Conservation (phyloP, 306 rosid genomes). For the Citrullus colocynthis region DNA sequence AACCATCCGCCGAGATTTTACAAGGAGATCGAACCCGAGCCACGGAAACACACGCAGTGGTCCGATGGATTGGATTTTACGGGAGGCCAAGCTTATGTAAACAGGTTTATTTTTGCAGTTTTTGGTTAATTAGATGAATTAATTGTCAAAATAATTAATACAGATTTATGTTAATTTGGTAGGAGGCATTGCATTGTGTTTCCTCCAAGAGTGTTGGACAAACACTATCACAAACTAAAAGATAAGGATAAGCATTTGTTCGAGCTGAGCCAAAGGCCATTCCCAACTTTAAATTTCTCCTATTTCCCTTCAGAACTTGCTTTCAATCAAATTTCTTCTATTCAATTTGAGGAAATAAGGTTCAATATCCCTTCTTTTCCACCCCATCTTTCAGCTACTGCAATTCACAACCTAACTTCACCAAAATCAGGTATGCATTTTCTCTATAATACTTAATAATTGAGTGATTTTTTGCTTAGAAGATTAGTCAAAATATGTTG, state of each 20-base stretch:
- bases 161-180: too few relatives aligned
- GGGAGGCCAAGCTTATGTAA: background rate
- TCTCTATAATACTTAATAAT: background rate
- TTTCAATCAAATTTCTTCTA: background rate
- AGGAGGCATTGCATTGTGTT: constrained; percentile 5
- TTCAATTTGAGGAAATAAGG: background rate
- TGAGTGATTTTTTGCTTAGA: too few relatives aligned
- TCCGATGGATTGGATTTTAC: background rate
- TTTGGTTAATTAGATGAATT: background rate
- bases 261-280: background rate
- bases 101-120: background rate
- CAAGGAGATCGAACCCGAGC: constrained; percentile 7
- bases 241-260: background rate
- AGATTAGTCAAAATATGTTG: too few relatives aligned
- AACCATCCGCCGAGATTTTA: background rate
- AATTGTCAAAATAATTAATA: too few relatives aligned
- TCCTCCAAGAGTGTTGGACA: background rate
- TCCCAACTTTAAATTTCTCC: background rate
- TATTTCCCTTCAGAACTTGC: background rate
- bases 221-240: background rate
- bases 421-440: background rate
- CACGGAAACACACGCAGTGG: constrained; percentile 4
- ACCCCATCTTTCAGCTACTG: background rate
- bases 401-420: background rate
- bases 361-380: background rate